These are phyloP conservation scores for Candida dajiaensis DNA, from an alignment of 805 yeast genomes.

Conservation along the genomic window DNA sequence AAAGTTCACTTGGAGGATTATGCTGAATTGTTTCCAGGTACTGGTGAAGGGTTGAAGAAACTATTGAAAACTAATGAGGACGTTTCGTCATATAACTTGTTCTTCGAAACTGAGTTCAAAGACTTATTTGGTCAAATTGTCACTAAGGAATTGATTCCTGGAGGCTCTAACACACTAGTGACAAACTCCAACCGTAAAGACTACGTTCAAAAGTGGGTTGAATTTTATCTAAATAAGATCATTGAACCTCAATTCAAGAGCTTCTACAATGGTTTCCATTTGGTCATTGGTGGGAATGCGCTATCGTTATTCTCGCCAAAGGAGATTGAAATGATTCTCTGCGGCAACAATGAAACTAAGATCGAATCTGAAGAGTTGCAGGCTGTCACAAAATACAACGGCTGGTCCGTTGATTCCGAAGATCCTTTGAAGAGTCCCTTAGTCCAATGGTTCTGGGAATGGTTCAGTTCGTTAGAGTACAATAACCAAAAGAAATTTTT, in stretches of 20 bases:
- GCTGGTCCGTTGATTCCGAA: conserved; percentile 44
- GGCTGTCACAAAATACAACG: conserved; percentile 67
- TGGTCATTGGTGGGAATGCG: conserved; percentile 77
- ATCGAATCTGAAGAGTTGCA: conserved; percentile 62
- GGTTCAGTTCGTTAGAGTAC: conserved; percentile 41
- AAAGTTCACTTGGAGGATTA: conserved; percentile 60
- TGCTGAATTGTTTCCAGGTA: conserved; percentile 59
- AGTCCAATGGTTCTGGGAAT: conserved; percentile 86
- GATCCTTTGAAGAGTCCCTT: conserved; percentile 33
- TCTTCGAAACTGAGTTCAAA: conserved; percentile 55
- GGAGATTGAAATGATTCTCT: conserved; percentile 71
- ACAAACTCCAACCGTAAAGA: conserved; percentile 49
- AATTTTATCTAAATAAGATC: conserved; percentile 52
- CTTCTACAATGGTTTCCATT: conserved; percentile 65
- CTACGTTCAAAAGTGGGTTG: conserved; percentile 59
- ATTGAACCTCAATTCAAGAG: conserved; percentile 47
- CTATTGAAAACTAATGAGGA: conserved; percentile 39
- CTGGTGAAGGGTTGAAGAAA: conserved; percentile 45
- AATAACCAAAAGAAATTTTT: conserved; percentile 57
- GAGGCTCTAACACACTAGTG: conserved; percentile 54
- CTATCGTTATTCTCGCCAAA: conserved; percentile 73
- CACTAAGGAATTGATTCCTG: conserved; percentile 46
- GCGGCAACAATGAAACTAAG: conserved; percentile 64
- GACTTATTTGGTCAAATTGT: conserved; percentile 40
- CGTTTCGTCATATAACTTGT: conserved; percentile 46